A percentile compares a stretch with the other conserved stretches of the same genome.
phyloP scores from a whole-genome alignment of 2,329 filamentous ascomycete genomes.

The Lachnellula hyalina region DNA sequence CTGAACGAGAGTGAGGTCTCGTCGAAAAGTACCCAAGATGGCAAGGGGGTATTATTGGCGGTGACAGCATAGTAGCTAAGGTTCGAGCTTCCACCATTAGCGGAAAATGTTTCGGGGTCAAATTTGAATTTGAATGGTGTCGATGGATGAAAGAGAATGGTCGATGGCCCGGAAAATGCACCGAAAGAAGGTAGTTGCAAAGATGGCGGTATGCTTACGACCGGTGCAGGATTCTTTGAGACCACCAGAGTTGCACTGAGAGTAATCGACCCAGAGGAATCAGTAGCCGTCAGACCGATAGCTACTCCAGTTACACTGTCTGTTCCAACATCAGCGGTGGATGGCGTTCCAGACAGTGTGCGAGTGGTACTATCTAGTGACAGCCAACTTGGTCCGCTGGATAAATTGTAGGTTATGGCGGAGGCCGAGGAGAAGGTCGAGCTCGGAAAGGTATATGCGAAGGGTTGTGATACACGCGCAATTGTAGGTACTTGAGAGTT shows the following conservation, averaged over 20 bases:
- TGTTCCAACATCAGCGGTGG: conserved; percentile 49
- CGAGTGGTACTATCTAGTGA: conserved; percentile 60
- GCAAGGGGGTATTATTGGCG: conserved; percentile 72
- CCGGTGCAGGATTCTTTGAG: conserved; percentile 50
- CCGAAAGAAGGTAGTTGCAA: conserved; percentile 55
- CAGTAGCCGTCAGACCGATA: conserved; percentile 66
- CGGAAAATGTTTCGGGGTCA: conserved; percentile 57
- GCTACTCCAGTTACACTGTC: conserved; percentile 37
- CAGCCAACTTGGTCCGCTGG: conserved; percentile 66
- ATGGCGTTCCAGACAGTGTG: conserved; percentile 67
- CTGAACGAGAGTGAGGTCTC: conserved; percentile 57
- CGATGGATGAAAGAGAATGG: conserved; percentile 51
- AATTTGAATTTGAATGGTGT: conserved; percentile 50
- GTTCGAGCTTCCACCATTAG: conserved; percentile 34
- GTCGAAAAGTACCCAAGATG: conserved; percentile 80
- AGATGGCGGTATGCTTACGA: conserved; percentile 49
- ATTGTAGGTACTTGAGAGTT: conserved; percentile 81
- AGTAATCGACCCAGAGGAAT: conserved; percentile 55
- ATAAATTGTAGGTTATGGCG: conserved; percentile 61
- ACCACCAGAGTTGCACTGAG: conserved; percentile 69
- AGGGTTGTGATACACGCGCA: conserved; percentile 61
- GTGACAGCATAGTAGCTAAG: conserved; percentile 75
- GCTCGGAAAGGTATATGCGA: conserved; percentile 65
- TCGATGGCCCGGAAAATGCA: conserved; percentile 53
- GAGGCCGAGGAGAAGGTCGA: conserved; percentile 65